Evolutionary conservation across 345 rosid genomes (phyloP), one percentile per base, ranked within the genome.

Genomic region (Gossypium bickii): DNA sequence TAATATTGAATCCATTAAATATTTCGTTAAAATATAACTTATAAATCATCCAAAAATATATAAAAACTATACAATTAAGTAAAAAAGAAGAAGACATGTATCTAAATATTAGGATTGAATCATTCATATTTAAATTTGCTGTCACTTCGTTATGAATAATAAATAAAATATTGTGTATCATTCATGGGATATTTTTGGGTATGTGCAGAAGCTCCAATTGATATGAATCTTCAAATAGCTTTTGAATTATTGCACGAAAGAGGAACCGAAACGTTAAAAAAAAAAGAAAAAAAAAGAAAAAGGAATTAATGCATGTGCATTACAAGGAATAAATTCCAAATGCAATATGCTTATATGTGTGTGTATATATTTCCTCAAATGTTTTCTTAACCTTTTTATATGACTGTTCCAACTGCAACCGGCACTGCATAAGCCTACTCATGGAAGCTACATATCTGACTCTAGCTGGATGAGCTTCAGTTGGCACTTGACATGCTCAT

Each of bases 231-330:
- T 86, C 73, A 44, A 2, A 53, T 74, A 78, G 71, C 86, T 85
- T 85, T 91, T 87, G 83, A 83, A 90, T 90, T 89, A 90, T 90
- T 89, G 90, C 72, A 57, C 2, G 76, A 78, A 82, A 76, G 78
- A 77, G 80, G 78, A 86, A 85, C 76, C 81, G 76, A 79, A 80
- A 76, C 83, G 74, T 68, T 78, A 65, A 71, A 77, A 71, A 60
- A 63, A 17, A 18, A 34, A 27, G 2, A 71, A 77, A 71, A 60
- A 63, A 17, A 18, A 34, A 27, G 2, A 25, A 43, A 82, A 86
- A 80, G 62, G 90, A 85, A 82, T 84, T 82, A 61, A 76, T 74
- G 84, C 89, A 72, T 82, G 80, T 81, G 86, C 88, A 83, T 81
- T 81, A 86, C 62, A 60, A 75, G 83, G 98, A 89, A 88, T 84